Evolutionary conservation across 192 early-diverging fungal species (phyloP).

Genomic region (Bifiguratus adelaidae): DNA sequence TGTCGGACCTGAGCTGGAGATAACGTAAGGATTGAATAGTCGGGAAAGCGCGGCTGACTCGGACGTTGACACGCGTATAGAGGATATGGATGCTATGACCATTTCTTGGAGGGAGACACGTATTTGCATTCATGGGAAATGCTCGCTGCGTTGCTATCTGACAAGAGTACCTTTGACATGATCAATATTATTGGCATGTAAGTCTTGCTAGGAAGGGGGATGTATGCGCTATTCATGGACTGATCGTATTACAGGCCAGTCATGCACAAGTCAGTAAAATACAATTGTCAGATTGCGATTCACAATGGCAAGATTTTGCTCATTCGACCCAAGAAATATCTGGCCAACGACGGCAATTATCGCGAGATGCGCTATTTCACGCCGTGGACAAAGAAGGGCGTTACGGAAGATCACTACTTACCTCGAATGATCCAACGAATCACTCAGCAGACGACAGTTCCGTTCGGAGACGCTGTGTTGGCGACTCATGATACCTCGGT

Average conservation of each 20-base stretch:
- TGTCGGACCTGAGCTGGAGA: slow-evolving; percentile 93
- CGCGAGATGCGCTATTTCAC: slow-evolving; percentile 94
- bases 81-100: slow-evolving; percentile 98
- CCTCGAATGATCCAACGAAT: slow-evolving; percentile 73
- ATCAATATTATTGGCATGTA: slow-evolving; percentile 94
- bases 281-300: slow-evolving; percentile 95
- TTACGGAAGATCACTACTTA: slow-evolving; percentile 68
- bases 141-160: slow-evolving; percentile 58
- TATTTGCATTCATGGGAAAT: slow-evolving; percentile 92
- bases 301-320: slow-evolving; percentile 73
- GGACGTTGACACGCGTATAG: slow-evolving; percentile 14
- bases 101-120: slow-evolving; percentile 96
- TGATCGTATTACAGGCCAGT: slow-evolving; percentile 54
- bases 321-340: slow-evolving; percentile 92
- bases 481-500: slow-evolving; percentile 75
- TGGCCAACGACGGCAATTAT: slow-evolving; percentile 99
- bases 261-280: slow-evolving; percentile 80
- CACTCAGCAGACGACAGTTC: slow-evolving; percentile 72
- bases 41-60: neutral
- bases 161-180: slow-evolving; percentile 60
- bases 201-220: slow-evolving; percentile 8
- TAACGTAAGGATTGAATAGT: slow-evolving; percentile 46
- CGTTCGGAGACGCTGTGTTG: slow-evolving; percentile 89
- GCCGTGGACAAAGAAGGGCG: slow-evolving; percentile 57
- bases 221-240: neutral